phyloP scores from a whole-genome alignment of 345 rosid genomes.

The Isatis tinctoria region DNA sequence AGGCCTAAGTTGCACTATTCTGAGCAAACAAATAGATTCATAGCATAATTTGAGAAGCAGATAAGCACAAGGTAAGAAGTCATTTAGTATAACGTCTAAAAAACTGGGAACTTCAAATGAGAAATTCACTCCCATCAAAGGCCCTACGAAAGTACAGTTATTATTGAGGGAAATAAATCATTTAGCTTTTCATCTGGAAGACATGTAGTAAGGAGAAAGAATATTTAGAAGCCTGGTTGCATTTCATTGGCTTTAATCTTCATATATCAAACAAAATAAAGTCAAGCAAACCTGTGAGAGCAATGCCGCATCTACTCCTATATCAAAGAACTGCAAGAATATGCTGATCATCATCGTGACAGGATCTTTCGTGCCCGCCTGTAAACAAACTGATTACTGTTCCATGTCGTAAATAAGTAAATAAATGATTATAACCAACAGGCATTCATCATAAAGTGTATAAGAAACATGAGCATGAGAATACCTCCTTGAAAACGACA shows the following conservation, averaged over 20 bases:
- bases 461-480: slow-evolving; percentile 3
- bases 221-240: neutral
- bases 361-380: slow-evolving; percentile 98
- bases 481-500: slow-evolving; percentile 97
- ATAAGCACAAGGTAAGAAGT: neutral
- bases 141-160: neutral
- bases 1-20: slow-evolving; percentile 2
- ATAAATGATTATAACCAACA: neutral
- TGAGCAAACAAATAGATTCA: neutral
- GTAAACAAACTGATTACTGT: slow-evolving; percentile 36
- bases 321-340: slow-evolving; percentile 92
- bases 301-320: slow-evolving; percentile 84
- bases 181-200: neutral
- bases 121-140: neutral
- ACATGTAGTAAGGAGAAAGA: neutral
- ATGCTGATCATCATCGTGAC: slow-evolving; percentile 91
- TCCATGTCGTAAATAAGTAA: neutral
- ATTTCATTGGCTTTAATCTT: neutral
- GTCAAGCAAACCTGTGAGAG: slow-evolving; percentile 71
- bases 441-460: neutral
- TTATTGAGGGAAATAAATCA: neutral
- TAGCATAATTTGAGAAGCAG: neutral
- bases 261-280: neutral
- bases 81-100: neutral
- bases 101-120: neutral